Evolutionary conservation across 495 filamentous ascomycete genomes (phyloP).

Genomic region (Trichocladium antarcticum): DNA sequence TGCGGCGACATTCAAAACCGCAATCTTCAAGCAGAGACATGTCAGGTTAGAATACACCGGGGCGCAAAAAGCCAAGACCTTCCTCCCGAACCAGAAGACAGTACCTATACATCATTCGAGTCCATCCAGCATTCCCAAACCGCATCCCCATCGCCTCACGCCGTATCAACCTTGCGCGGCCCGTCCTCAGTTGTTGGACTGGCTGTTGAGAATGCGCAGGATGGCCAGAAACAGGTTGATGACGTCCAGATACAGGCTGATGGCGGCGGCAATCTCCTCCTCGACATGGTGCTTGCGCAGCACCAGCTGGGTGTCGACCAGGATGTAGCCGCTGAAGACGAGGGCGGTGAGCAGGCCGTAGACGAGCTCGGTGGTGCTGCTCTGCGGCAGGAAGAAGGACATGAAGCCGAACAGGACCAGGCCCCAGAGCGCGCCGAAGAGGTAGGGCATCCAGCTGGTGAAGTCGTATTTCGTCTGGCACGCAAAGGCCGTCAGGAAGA

Average conservation of each 20-base stretch:
- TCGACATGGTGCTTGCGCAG: constrained; percentile 94
- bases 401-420: constrained; percentile 89
- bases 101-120: neutral
- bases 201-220: constrained; percentile 78
- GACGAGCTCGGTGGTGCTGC: constrained; percentile 64
- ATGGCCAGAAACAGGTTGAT: constrained; percentile 95
- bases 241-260: constrained; percentile 90
- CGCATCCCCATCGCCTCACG: neutral
- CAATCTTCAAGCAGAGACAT: too few species aligned
- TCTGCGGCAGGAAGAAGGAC: constrained; percentile 69
- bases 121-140: neutral
- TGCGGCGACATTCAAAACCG: too few species aligned
- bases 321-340: constrained; percentile 85
- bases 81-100: neutral
- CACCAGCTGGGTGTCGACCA: constrained; percentile 92
- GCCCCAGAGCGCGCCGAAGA: constrained; percentile 83
- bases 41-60: too few species aligned
- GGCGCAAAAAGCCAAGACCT: neutral
- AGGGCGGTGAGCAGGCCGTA: constrained; percentile 73
- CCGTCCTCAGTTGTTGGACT: constrained; percentile 58
- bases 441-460: constrained; percentile 88
- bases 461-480: constrained; percentile 99
- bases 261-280: constrained; percentile 95
- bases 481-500: constrained; percentile 85
- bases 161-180: neutral